A percentile compares a stretch with the other conserved stretches of the same genome.
Evolutionary conservation across 1,139 yeast species (phyloP).

Genomic region (Geotrichum carabidarum): DNA sequence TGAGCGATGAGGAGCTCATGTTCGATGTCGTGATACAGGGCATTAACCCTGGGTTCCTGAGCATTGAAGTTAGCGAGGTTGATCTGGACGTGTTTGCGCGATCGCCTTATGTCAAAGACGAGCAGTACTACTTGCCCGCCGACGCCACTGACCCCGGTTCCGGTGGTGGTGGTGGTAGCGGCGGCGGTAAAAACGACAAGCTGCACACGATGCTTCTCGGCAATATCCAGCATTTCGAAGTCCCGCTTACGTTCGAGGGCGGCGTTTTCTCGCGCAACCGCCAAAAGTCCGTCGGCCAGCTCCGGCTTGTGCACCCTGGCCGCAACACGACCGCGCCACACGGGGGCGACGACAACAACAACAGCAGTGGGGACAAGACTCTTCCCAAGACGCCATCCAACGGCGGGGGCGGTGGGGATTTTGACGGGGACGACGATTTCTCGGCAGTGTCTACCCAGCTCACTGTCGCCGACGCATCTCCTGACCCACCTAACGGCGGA

Average conservation of each 20-base stretch:
- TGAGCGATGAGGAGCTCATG: conserved; percentile 77
- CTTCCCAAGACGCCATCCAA: conserved; percentile 17
- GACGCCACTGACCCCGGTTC: not conserved
- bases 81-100: conserved; percentile 87
- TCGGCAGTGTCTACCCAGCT: no score
- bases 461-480: no score
- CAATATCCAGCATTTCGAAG: conserved; percentile 57
- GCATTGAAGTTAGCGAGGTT: conserved; percentile 58
- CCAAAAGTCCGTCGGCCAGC: conserved; percentile 55
- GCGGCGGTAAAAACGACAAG: conserved; percentile 24
- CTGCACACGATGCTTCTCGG: conserved; percentile 71
- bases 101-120: conserved; percentile 48
- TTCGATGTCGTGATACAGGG: conserved; percentile 75
- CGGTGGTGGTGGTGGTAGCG: conserved; percentile 14
- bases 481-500: not conserved
- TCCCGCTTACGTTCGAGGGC: conserved; percentile 71
- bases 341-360: conserved; percentile 21
- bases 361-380: conserved; percentile 21
- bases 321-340: conserved; percentile 49
- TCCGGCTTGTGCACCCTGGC: conserved; percentile 74
- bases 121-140: conserved; percentile 1
- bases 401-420: conserved; percentile 12
- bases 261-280: conserved; percentile 65
- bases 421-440: conserved; percentile 8
- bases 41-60: conserved; percentile 75